A percentile compares a stretch with the other conserved stretches of the same genome.
Conservation (phyloP, 495 filamentous ascomycete genomes). For the Xylaria grammica region DNA sequence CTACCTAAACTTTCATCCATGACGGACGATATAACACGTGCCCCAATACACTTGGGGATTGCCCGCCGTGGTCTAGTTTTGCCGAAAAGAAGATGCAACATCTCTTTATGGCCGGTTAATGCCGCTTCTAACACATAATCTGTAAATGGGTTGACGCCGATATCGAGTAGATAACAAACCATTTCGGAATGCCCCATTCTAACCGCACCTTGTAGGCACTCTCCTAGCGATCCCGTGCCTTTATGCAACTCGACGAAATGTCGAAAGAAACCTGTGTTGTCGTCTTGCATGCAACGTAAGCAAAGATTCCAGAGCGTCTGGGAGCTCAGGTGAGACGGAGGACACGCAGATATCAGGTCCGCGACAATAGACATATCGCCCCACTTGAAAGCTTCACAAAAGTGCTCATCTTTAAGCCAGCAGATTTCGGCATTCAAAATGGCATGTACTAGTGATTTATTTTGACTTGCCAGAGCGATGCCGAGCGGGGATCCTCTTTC, state of each 20-base stretch:
- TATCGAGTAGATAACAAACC: constrained; percentile 4
- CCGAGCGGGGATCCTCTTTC: not conserved
- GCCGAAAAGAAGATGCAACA: not conserved
- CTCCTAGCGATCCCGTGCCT: too few relatives aligned
- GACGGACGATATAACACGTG: not conserved
- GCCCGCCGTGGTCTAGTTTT: not conserved
- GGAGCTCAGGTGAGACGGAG: too few relatives aligned
- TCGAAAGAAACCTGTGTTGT: not conserved
- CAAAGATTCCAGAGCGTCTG: not conserved
- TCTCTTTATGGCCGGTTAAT: not conserved
- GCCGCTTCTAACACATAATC: not conserved
- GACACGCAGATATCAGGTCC: not conserved
- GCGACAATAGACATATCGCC: not conserved
- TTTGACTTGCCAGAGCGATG: not conserved
- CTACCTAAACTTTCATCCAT: not conserved
- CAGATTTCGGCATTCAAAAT: not conserved
- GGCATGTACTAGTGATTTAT: not conserved
- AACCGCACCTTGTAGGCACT: not conserved
- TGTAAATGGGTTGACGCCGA: not conserved
- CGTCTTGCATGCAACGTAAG: not conserved
- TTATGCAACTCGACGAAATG: not conserved
- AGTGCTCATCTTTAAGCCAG: not conserved
- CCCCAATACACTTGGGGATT: not conserved
- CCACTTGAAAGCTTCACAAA: not conserved
- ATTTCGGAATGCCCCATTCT: not conserved